phyloP scores from a whole-genome alignment of 768 basidiomycete genomes.

The Kwoniella pini region DNA sequence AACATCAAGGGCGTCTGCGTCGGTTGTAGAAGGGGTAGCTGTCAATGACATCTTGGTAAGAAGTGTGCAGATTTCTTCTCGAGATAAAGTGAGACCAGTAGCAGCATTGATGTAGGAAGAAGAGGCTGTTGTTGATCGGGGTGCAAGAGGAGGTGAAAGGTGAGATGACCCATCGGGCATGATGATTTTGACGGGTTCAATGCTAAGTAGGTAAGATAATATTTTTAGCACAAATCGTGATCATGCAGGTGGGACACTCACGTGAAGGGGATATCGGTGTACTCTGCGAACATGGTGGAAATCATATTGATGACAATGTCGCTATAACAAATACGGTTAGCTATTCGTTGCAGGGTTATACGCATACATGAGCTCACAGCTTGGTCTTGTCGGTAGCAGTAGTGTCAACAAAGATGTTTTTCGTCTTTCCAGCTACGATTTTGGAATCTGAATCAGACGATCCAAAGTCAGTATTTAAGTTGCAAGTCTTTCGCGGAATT shows the following conservation, averaged over 20 bases:
- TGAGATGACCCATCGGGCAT: slow-evolving; percentile 72
- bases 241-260: slow-evolving; percentile 57
- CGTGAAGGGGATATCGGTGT: slow-evolving; percentile 89
- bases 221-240: no score
- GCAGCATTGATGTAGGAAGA: slow-evolving; percentile 95
- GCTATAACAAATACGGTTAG: slow-evolving; percentile 20
- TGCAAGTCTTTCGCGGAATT: neutral
- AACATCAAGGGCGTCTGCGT: slow-evolving; percentile 72
- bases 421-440: slow-evolving; percentile 81
- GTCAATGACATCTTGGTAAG: slow-evolving; percentile 81
- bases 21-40: slow-evolving; percentile 60
- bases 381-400: slow-evolving; percentile 97
- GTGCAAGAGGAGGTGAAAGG: slow-evolving; percentile 78
- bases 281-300: slow-evolving; percentile 96
- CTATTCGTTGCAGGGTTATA: neutral
- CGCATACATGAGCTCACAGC: slow-evolving; percentile 56
- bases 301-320: slow-evolving; percentile 94
- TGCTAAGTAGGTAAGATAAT: slow-evolving; percentile 58
- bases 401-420: slow-evolving; percentile 93
- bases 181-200: slow-evolving; percentile 88
- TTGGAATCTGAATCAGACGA: slow-evolving; percentile 67
- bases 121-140: slow-evolving; percentile 69
- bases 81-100: slow-evolving; percentile 74
- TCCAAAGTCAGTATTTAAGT: neutral
- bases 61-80: slow-evolving; percentile 68